A percentile compares a stretch with the other conserved stretches of the same genome.
Evolutionary conservation across 225 moss, liverwort and hornwort genomes (phyloP).

Genomic region (Takakia lepidozioides): DNA sequence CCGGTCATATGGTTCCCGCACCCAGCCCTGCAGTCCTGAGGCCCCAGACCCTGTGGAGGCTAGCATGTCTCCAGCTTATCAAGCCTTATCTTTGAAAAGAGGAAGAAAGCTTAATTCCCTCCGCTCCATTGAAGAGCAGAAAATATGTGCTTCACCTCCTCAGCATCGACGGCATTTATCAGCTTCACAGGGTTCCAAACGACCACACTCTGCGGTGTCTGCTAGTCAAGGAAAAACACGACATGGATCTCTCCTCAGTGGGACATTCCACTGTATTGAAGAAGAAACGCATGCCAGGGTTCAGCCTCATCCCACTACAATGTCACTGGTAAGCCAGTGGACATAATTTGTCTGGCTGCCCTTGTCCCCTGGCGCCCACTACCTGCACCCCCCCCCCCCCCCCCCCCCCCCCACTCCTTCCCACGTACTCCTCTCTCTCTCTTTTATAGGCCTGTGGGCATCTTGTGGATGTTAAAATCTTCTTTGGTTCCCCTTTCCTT

Average conservation of each 20-base stretch:
- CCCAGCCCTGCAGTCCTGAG: conserved; percentile 36
- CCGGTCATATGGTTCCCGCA: conserved; percentile 16
- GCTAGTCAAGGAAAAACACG: conserved; percentile 32
- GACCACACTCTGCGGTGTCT: conserved; percentile 46
- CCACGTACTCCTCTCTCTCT: no score
- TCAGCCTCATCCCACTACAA: no score
- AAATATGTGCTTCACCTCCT: conserved; percentile 9
- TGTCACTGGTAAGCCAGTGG: no score
- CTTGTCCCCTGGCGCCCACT: no score
- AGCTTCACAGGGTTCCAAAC: conserved; percentile 31
- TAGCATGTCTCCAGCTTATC: conserved; percentile 23
- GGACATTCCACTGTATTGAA: conserved; percentile 63
- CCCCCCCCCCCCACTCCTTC: no score
- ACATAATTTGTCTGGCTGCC: no score
- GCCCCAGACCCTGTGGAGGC: conserved; percentile 9
- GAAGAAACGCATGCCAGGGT: conserved; percentile 46
- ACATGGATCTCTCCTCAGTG: conserved; percentile 64
- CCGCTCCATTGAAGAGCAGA: no score
- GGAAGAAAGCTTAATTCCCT: background rate
- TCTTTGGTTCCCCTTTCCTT: no score
- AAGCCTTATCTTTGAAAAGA: conserved; percentile 24
- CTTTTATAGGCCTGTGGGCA: no score
- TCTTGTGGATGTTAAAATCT: no score
- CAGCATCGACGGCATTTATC: conserved; percentile 41
- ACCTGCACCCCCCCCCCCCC: no score